Base-by-base conservation (phyloP, 2,329 filamentous ascomycete genomes). In the Monosporascus sp. region DNA sequence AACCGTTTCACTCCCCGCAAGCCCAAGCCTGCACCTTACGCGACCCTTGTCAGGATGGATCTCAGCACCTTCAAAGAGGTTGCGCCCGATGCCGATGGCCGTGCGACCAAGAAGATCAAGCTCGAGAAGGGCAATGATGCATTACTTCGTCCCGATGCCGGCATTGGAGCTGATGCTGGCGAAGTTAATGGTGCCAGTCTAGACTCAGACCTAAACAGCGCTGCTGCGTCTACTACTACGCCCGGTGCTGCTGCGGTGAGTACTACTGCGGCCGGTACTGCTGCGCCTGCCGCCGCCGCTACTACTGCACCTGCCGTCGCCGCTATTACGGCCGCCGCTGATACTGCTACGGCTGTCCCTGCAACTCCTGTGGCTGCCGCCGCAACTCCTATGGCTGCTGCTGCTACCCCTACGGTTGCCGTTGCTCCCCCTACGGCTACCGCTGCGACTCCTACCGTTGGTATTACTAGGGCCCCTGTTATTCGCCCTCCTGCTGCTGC, bases 1-100 rank as follows among this genome's bases (percentile, higher is more conserved):
- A 70, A 67, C 58, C 67, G 66, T 50, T 69, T 71, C 55, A 70
- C 72, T 27, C 73, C 74, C 17, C 75, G 72, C 60, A 72, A 73
- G 58, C 72, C 79, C 22, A 73, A 73, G 65, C 63, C 70, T 52
- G 78, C 78, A 39, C 78, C 79, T 2, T 82, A 81, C 68, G 67
- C 63, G 35, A 65, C 73, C 38, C 70, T 82, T n/a, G 61, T 76
- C 58, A 72, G 64, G 41, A 70, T 75, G 59, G 70, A 74, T 54
- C 56, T 74, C 53, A 66, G 66, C 5, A 63, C 58, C 15, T 52
- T 47, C 20, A 60, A 60, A 38, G 45, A 46, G 18, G 55, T 45
- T 37, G 48, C 24, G 31, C 41, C 54, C 22, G 60, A 64, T 20
- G 47, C 51, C 14, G 60, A 67, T 20, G 59, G 59, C 44, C 66